Percentiles rank a stretch among this genome's conserved stretches.
phyloP scores from a whole-genome alignment of 306 rosid genomes.

The Sindora glabra region DNA sequence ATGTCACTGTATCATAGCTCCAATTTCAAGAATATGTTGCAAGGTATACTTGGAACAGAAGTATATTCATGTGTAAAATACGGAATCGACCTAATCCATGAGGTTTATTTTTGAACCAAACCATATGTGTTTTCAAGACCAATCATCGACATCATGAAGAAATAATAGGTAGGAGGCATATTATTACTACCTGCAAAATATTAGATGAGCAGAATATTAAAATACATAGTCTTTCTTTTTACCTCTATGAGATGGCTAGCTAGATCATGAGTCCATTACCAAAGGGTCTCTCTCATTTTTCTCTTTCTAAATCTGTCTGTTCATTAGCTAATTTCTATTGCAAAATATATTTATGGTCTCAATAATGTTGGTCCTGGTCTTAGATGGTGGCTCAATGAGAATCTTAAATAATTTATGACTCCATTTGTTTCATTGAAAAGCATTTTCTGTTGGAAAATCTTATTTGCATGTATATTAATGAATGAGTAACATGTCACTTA shows the following conservation, averaged over 20 bases:
- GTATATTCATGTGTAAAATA: constrained; percentile 24
- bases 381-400: too few species aligned
- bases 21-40: constrained; percentile 39
- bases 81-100: constrained; percentile 46
- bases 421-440: too few species aligned
- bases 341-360: constrained; percentile 9
- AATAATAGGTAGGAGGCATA: constrained; percentile 63
- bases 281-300: constrained; percentile 13
- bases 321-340: neutral
- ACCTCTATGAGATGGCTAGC: constrained; percentile 27
- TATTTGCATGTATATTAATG: too few species aligned
- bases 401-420: too few species aligned
- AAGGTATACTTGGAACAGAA: constrained; percentile 50
- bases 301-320: constrained; percentile 19
- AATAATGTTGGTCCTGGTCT: constrained; percentile 30
- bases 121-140: constrained; percentile 29
- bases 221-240: constrained; percentile 21
- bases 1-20: too few species aligned
- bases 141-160: constrained; percentile 45
- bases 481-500: too few species aligned
- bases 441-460: too few species aligned
- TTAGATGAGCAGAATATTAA: too few species aligned
- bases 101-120: constrained; percentile 27
- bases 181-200: constrained; percentile 35
- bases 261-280: constrained; percentile 30